Percentiles rank a stretch among this genome's conserved stretches.
phyloP scores from a whole-genome alignment of 345 rosid genomes.

The Jatropha curcas region DNA sequence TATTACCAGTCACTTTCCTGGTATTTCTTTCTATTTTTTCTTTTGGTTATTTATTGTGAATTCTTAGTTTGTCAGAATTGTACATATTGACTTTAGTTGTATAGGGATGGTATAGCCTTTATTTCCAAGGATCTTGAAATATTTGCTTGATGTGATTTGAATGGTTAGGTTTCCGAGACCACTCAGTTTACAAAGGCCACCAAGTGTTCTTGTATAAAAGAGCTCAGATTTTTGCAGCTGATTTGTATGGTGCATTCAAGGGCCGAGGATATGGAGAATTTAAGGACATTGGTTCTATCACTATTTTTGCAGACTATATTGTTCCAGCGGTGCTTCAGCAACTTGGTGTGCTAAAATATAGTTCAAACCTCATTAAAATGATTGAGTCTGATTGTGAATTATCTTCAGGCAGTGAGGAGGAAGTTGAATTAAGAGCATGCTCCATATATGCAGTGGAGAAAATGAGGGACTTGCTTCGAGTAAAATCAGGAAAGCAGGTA shows the following conservation, averaged over 20 bases:
- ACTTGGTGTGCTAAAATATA: conserved; percentile 74
- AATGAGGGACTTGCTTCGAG: conserved; percentile 57
- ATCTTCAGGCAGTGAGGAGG: conserved; percentile 75
- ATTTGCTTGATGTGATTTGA: conserved; percentile 11
- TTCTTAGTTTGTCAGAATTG: background rate
- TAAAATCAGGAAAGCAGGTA: conserved; percentile 69
- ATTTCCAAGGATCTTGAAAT: conserved; percentile 5
- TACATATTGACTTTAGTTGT: background rate
- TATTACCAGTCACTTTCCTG: conserved; percentile 65
- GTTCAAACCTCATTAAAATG: conserved; percentile 47
- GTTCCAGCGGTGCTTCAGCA: conserved; percentile 75
- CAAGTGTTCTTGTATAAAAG: conserved; percentile 78
- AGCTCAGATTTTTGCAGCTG: conserved; percentile 83
- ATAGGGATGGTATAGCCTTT: background rate
- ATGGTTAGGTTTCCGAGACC: conserved; percentile 66
- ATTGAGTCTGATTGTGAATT: conserved; percentile 52
- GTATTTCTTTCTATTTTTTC: conserved; percentile 33
- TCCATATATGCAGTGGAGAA: conserved; percentile 81
- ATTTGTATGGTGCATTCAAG: conserved; percentile 82
- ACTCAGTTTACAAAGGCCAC: conserved; percentile 70
- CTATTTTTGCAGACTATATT: conserved; percentile 81
- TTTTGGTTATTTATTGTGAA: background rate
- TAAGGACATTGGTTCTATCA: conserved; percentile 56
- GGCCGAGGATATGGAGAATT: conserved; percentile 75
- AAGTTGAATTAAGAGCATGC: conserved; percentile 80